Base-by-base conservation (phyloP, 352 stramenopile species). In the Phytophthora crassamura region DNA sequence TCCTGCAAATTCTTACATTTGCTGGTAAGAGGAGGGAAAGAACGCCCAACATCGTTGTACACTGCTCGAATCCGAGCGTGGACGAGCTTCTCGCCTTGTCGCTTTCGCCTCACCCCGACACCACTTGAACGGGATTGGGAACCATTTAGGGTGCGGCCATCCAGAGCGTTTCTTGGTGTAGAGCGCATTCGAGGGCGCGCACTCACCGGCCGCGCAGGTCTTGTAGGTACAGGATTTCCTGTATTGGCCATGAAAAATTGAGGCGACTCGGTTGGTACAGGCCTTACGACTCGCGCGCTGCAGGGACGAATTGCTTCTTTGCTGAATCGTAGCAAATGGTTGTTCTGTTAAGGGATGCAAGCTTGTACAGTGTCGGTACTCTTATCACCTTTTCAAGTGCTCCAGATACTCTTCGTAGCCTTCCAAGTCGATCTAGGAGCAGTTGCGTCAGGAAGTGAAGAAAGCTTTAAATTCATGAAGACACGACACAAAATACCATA, bases 221-320 rank as follows among this genome's bases (percentile, higher is more conserved):
- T 66, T 6, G 41, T 59, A 10, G 64, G 52, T 15, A 66, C 53
- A 11, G 74, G 71, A 41, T 84, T 86, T 25, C 68, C 59, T 5
- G 63, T 50, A 40, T 84, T 80, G 7, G 76, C 67, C 78, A 86
- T 86, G 50, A 84, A 88, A 42, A 88, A 86, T 41, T 81, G 67
- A 0, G 78, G 69, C 0, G 78, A 78, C 50, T 90, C 81, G 11
- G 60, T 78, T 20, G 77, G 77, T 36, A 79, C 65, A 25, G 66
- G 77, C 7, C 70, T 77, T 36, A 75, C 5, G 2, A 70, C 35
- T 14, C 74, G 74, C 3, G 74, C 76, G 40, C 77, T 86, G 9
- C 72, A 76, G 20, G 75, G 78, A 10, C 81, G 72, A 55, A 69
- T 20, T 20, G 59, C 55, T 6, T 69, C 39, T 69, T 84, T 76